Conservation (phyloP, 768 basidiomycete species). For the Sutorius australiensis region DNA sequence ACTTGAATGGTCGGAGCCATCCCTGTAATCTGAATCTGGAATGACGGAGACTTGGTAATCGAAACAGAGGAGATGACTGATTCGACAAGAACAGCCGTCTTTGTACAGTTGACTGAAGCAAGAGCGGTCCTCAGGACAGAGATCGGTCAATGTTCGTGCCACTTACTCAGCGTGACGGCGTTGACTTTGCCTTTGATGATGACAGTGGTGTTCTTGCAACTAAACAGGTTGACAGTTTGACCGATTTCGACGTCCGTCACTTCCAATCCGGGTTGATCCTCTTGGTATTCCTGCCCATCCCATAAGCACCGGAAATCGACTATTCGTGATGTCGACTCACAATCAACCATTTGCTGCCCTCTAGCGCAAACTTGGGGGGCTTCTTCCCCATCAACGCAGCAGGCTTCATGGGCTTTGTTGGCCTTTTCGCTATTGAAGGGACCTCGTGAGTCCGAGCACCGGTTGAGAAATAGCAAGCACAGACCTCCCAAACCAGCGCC, state of each 20-base stretch:
- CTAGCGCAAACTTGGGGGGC: conserved; percentile 82
- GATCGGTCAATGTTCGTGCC: background rate
- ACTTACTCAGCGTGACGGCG: conserved; percentile 79
- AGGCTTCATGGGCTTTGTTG: conserved; percentile 81
- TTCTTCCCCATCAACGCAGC: conserved; percentile 82
- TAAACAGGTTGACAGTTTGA: conserved; percentile 86
- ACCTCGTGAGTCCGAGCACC: background rate
- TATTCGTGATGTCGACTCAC: conserved; percentile 42
- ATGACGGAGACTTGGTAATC: conserved; percentile 89
- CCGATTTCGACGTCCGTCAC: conserved; percentile 74
- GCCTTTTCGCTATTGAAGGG: conserved; percentile 50
- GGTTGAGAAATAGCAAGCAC: conserved; percentile 21
- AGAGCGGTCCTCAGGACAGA: conserved; percentile 2
- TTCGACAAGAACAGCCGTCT: conserved; percentile 84
- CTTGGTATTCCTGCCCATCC: conserved; percentile 77
- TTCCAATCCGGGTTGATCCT: conserved; percentile 67
- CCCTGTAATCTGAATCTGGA: conserved; percentile 89
- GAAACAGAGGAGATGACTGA: conserved; percentile 90
- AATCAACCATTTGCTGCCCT: conserved; percentile 92
- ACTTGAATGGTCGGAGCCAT: conserved; percentile 88
- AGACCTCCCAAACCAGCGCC: conserved; percentile 32
- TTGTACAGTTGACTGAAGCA: conserved; percentile 74
- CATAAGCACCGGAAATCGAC: conserved; percentile 1
- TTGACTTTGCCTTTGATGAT: conserved; percentile 92
- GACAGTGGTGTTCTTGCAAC: conserved; percentile 83